Evolutionary conservation across 495 filamentous ascomycete genomes (phyloP).

Genomic region (Thozetella sp.): DNA sequence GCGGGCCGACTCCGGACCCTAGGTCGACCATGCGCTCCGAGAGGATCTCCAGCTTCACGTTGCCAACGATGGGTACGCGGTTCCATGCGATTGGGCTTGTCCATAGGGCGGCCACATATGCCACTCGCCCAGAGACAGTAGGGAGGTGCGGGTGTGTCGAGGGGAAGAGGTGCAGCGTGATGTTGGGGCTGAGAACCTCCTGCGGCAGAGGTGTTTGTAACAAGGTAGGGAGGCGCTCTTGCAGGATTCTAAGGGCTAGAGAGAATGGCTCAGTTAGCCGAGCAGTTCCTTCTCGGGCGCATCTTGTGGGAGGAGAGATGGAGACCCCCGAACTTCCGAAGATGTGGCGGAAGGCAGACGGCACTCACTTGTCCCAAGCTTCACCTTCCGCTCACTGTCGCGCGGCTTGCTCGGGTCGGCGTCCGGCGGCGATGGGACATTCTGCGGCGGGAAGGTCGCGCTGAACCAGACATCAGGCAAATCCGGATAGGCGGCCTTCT

Average conservation of each 20-base stretch:
- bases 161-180: conserved; percentile 94
- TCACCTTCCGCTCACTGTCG: conserved; percentile 75
- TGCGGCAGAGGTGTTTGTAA: conserved; percentile 82
- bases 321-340: no score
- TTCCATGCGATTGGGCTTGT: conserved; percentile 96
- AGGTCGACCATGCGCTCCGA: conserved; percentile 80
- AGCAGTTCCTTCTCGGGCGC: no score
- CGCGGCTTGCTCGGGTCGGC: conserved; percentile 37
- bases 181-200: conserved; percentile 84
- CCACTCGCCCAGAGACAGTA: conserved; percentile 82
- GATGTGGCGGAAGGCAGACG: no score
- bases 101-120: conserved; percentile 93
- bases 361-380: conserved; percentile 83
- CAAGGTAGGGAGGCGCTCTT: conserved; percentile 83
- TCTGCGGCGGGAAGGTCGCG: conserved; percentile 23
- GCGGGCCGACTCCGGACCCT: conserved; percentile 8
- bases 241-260: conserved; percentile 81
- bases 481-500: conserved; percentile 6
- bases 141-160: conserved; percentile 96
- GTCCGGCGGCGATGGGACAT: conserved; percentile 11
- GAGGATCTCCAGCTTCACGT: conserved; percentile 82
- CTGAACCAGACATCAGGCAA: conserved; percentile 34
- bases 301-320: neutral
- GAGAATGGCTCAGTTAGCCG: neutral
- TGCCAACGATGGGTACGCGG: conserved; percentile 83